These are phyloP conservation scores for Skeletonema potamos DNA, from an alignment of 108 stramenopile species.

Conservation along the genomic window DNA sequence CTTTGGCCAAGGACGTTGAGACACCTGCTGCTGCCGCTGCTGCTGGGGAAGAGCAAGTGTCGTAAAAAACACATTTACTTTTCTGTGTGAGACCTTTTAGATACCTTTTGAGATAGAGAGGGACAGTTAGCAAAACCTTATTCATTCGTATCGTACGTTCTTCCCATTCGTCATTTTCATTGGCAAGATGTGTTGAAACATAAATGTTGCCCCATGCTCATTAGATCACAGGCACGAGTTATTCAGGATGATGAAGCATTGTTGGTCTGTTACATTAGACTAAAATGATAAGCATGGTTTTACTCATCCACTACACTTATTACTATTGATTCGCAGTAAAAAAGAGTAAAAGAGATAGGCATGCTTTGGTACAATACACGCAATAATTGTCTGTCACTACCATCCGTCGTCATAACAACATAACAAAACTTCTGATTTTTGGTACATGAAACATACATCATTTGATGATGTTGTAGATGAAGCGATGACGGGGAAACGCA, in stretches of 20 bases:
- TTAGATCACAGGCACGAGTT: background rate
- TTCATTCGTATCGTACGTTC: background rate
- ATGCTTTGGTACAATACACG: too few species aligned
- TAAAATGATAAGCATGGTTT: background rate
- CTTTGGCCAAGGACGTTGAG: conserved; percentile 9
- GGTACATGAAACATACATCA: too few species aligned
- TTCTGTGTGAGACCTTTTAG: background rate
- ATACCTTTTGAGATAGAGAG: too few species aligned
- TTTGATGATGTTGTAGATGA: too few species aligned
- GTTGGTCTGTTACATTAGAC: background rate
- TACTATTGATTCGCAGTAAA: background rate
- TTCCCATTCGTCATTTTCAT: background rate
- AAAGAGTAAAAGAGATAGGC: too few species aligned
- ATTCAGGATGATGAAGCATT: background rate
- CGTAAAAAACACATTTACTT: background rate
- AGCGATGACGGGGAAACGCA: background rate
- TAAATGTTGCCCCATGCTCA: background rate
- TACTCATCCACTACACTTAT: background rate
- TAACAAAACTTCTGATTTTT: too few species aligned
- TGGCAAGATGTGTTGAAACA: background rate
- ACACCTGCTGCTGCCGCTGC: background rate
- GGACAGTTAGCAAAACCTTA: background rate
- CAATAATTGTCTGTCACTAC: too few species aligned
- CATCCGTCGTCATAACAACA: too few species aligned
- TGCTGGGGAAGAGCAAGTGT: background rate